Base-by-base conservation (phyloP, 306 rosid species). In the Prunus kanzakura region DNA sequence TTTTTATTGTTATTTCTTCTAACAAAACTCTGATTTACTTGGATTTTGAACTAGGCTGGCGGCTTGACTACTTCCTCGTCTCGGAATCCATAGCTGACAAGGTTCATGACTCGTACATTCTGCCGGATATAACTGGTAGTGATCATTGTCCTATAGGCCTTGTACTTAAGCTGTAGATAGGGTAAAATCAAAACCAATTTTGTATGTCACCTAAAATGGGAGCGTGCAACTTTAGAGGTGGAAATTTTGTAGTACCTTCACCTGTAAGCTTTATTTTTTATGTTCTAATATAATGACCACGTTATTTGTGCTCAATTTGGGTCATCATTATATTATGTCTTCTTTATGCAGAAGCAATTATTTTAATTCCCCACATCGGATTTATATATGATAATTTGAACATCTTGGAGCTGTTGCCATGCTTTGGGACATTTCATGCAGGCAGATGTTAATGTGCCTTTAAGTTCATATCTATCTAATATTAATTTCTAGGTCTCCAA, bases 101-200 rank as follows among this genome's bases (percentile, higher is more conserved):
- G 73, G 95, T 90, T 69, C 88, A 94, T 4, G 98, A 94, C 76
- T 94, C 98, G 0, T 94, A 92, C 87, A 90, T 92, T 80, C 84
- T 92, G 52, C 91, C 98, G 20, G 96, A 94, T 80, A 82, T 92
- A 15, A 30, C 67, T 29, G 98, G 98, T 27, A 94, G 98, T 55
- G 98, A 94, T 85, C 98, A 94, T 83, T 94, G 97, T 20, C 97
- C 97, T 52, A 72, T 92, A 70, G 98, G 98, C 67, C 96, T 94
- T 25, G 22, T 88, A 27, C 77, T 90, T 73, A 84, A 85, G 85
- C 82, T 87, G 45, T 91, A 89, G 84, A 12, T 64, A 25, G 43
- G 67, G 1, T 4, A 47, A 49, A 55, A 47, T 55, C 11, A 6
- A 16, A 63, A 23, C 56, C 61, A 57, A 82, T 29, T 54, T 62